Base-by-base conservation (phyloP, 225 moss, liverwort and hornwort species). In the Marchantia paleacea region DNA sequence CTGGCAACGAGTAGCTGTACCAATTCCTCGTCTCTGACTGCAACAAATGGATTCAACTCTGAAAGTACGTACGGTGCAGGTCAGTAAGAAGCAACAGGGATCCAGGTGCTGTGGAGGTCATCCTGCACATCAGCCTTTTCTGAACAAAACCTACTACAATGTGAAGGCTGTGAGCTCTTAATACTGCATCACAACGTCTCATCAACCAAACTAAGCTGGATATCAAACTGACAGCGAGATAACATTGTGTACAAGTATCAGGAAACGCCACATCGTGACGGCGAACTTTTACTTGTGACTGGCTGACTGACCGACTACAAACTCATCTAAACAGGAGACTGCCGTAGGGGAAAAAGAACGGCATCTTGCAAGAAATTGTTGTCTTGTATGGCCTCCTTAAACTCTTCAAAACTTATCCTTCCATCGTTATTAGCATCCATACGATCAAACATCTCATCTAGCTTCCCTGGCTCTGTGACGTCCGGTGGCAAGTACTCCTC, bases 381-480 rank as follows among this genome's bases (percentile, higher is more conserved):
- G 6, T 68, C 68, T 76, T 88, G 87, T 73, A 93, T 93, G 0
- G 95, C 92, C 10, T 87, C 83, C 75, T 86, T 88, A 55, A 96
- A 96, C 72, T 96, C 95, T 49, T 90, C 84, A 15, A 84, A 89
- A 84, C 90, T 93, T 84, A 96, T 93, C 70, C 87, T 87, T 75
- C 92, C 95, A 82, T 96, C 95, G 70, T 85, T 85, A 78, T 96
- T 83, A 15, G 89, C 84, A 79, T 96, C 95, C 54, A 94, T 86
- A 18, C 76, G 84, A 49, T 93, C 92, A 69, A 96, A 96, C 26
- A 96, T 87, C 72, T 93, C 92, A 78, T 96, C 94, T 65, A 96
- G 64, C 55, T 86, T 90, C 77, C 92, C 84, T 61, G 79, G 85
- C 75, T 87, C 85, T 26, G 76, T 79, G 14, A 96, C 82, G 68